Base-by-base conservation (phyloP, 441 rosid genomes). In the Erysimum cheiri region DNA sequence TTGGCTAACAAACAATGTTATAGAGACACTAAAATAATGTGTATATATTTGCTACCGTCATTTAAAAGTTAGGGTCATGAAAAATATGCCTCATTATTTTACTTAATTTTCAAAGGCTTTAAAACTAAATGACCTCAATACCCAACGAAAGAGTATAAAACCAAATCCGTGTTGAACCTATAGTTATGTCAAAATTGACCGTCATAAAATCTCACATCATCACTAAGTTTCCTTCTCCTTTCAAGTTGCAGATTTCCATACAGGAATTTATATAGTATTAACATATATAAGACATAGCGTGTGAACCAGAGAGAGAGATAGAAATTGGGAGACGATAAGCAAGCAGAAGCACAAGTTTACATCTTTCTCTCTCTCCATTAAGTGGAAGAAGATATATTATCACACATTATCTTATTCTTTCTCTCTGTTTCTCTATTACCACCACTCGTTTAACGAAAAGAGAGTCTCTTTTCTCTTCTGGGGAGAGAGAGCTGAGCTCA, bases 321-420 rank as follows among this genome's bases (percentile, higher is more conserved):
- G 35, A 28, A 50, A 60, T 6, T 40, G 43, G 15, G 74, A 47
- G 67, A 75, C 66, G 65, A 60, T 57, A 62, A 57, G 70, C 74
- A 12, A 61, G 14, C n/a, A 74, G 59, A 52, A 74, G 17, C 73
- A 74, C 73, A 60, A 61, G 69, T 53, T 56, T 48, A 11, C n/a
- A 39, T 14, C 17, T 61, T 28, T 73, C 72, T 59, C 62, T 65
- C 62, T 28, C 41, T 32, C 22, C 5, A 6, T 8, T 24, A 46
- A 73, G 71, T 72, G 76, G 71, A n/a, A 44, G 71, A n/a, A 44
- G 64, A 58, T 33, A 36, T 28, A 1, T 1, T 52, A 46, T 32
- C 48, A 24, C 13, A 62, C 71, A 40, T 75, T 75, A 75, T 75
- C 79, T 64, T 56, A 35, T 60, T 36, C 29, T 49, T 8, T 15